phyloP scores from a whole-genome alignment of 1,284 basidiomycete genomes.

The Blastosporella zonata region DNA sequence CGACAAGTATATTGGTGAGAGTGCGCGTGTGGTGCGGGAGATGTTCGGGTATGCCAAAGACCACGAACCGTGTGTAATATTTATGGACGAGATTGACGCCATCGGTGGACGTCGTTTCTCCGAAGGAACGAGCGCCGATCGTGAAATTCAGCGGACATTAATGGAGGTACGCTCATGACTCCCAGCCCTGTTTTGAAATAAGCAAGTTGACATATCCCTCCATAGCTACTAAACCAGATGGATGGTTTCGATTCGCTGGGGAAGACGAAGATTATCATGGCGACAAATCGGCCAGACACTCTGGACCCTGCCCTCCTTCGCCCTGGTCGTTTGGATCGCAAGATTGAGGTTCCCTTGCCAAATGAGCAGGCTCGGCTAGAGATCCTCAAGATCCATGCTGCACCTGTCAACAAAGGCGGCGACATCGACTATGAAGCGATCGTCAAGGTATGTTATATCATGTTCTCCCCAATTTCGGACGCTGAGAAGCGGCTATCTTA shows the following conservation, averaged over 20 bases:
- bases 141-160: conserved; percentile 97
- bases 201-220: conserved; percentile 4
- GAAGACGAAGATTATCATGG: conserved; percentile 98
- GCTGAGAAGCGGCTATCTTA: conserved; percentile 25
- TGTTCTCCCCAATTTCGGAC: not conserved
- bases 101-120: conserved; percentile 95
- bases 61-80: conserved; percentile 99
- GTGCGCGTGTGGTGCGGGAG: conserved; percentile 90
- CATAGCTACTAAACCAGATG: conserved; percentile 97
- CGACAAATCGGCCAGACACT: conserved; percentile 95
- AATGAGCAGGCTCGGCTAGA: conserved; percentile 96
- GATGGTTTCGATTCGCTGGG: conserved; percentile 98
- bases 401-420: conserved; percentile 91
- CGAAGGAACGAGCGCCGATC: conserved; percentile 98
- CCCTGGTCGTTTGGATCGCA: conserved; percentile 94
- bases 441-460: conserved; percentile 69
- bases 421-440: conserved; percentile 97
- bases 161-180: conserved; percentile 76
- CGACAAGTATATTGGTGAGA: conserved; percentile 99
- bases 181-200: not conserved
- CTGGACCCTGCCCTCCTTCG: conserved; percentile 96
- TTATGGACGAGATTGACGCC: conserved; percentile 99
- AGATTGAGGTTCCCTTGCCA: conserved; percentile 97
- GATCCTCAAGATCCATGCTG: conserved; percentile 97
- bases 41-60: conserved; percentile 99